Evolutionary conservation across 1,284 basidiomycete species (phyloP).

Genomic region (Sparassis latifolia): DNA sequence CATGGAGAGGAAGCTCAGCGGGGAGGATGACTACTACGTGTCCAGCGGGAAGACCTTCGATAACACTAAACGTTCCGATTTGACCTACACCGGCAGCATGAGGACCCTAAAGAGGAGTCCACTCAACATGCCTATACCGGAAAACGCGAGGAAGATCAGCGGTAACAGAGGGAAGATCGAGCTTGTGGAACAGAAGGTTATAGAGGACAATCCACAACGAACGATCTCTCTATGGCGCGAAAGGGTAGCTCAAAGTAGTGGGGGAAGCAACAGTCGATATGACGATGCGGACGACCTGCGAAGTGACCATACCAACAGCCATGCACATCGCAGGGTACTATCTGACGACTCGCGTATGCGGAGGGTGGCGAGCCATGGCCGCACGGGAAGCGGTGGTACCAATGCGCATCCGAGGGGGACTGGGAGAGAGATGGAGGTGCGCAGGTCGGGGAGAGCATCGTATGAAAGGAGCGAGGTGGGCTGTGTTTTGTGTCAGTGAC

Average conservation of each 20-base stretch:
- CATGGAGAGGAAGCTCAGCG: constrained; percentile 38
- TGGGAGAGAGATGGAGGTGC: constrained; percentile 9
- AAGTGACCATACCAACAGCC: constrained; percentile 13
- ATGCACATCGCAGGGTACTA: constrained; percentile 18
- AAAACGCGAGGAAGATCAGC: constrained; percentile 21
- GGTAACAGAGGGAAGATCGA: constrained; percentile 20
- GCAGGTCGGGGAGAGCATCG: constrained; percentile 11
- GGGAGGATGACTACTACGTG: constrained; percentile 21
- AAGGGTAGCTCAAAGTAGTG: constrained; percentile 25
- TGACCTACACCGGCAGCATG: constrained; percentile 1
- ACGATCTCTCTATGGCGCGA: constrained; percentile 34
- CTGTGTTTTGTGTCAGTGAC: background rate
- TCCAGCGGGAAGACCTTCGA: background rate
- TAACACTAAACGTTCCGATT: constrained; percentile 1
- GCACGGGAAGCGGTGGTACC: background rate
- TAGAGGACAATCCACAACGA: constrained; percentile 29
- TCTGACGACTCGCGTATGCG: constrained; percentile 15
- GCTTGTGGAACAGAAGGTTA: constrained; percentile 27
- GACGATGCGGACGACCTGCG: constrained; percentile 9
- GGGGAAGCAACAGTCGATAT: constrained; percentile 3
- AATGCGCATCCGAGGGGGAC: constrained; percentile 5
- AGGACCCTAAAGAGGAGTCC: background rate
- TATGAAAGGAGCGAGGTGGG: constrained; percentile 28
- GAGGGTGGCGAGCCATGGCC: constrained; percentile 15
- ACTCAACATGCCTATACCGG: constrained; percentile 9